A percentile compares a stretch with the other conserved stretches of the same genome.
Conservation (phyloP, 257 asterid genomes). For the Solanum chiquidenum region DNA sequence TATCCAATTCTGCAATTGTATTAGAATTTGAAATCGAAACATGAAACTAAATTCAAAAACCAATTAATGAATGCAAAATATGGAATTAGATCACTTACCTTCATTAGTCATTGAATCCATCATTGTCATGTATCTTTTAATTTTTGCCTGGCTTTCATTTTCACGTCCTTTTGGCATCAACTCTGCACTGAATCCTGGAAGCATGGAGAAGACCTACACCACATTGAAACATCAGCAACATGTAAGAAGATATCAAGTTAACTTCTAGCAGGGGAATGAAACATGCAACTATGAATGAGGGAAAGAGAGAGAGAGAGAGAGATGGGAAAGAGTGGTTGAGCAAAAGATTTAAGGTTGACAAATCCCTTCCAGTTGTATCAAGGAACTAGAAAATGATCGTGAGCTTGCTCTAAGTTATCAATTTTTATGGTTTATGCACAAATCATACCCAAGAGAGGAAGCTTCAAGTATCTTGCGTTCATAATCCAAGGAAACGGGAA, state of each 20-base stretch:
- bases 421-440: not conserved
- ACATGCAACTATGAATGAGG: not conserved
- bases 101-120: slow-evolving; percentile 98
- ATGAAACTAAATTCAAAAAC: not conserved
- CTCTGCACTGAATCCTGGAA: slow-evolving; percentile 91
- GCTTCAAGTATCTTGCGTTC: not conserved
- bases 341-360: not conserved
- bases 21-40: not conserved
- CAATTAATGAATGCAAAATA: not conserved
- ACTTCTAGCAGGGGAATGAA: not conserved
- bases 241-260: not conserved
- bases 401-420: not conserved
- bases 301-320: not conserved
- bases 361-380: not conserved
- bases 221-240: not conserved
- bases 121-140: slow-evolving; percentile 92
- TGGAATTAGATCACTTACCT: slow-evolving; percentile 30
- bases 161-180: slow-evolving; percentile 94
- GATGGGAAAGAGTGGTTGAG: not conserved
- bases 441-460: not conserved
- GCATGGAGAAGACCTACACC: slow-evolving; percentile 83
- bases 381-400: not conserved
- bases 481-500: not conserved
- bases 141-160: slow-evolving; percentile 84
- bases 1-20: slow-evolving; percentile 67